Conservation (phyloP, 2,329 filamentous ascomycete species). For the Ceratocystis ficicola region DNA sequence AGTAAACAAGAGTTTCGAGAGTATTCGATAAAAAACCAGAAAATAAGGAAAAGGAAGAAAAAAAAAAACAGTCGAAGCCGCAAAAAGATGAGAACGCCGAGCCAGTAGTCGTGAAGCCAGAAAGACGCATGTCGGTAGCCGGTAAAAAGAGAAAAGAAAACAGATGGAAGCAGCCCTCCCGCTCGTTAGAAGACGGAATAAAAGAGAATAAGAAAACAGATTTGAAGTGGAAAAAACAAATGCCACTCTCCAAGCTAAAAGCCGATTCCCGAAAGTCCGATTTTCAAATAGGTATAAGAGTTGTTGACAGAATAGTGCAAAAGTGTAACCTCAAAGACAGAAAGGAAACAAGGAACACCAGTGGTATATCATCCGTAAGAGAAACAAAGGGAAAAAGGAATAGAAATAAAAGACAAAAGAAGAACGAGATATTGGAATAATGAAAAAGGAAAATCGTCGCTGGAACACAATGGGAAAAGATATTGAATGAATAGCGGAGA, state of each 20-base stretch:
- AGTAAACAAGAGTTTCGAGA: slow-evolving; percentile 3
- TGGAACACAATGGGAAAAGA: slow-evolving; percentile 11
- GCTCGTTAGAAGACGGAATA: slow-evolving; percentile 7
- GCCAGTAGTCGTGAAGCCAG: slow-evolving; percentile 14
- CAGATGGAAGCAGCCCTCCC: background rate
- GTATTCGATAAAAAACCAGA: slow-evolving; percentile 4
- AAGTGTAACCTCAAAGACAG: slow-evolving; percentile 10
- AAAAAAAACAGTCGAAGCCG: background rate
- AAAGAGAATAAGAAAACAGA: slow-evolving; percentile 8
- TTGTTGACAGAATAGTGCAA: slow-evolving; percentile 1
- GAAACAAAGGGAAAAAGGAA: slow-evolving; percentile 15
- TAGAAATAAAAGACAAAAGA: slow-evolving; percentile 10
- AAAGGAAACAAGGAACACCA: slow-evolving; percentile 18
- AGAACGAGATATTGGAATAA: slow-evolving; percentile 11
- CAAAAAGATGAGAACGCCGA: slow-evolving; percentile 18
- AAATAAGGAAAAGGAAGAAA: background rate
- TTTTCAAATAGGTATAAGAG: slow-evolving; percentile 16
- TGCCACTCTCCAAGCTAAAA: slow-evolving; percentile 15
- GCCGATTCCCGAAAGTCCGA: slow-evolving; percentile 15
- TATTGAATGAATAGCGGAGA: background rate
- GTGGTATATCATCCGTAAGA: slow-evolving; percentile 15
- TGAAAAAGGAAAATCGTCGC: slow-evolving; percentile 9
- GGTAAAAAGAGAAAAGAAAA: slow-evolving; percentile 6
- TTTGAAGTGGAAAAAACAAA: slow-evolving; percentile 13
- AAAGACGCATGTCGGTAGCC: slow-evolving; percentile 11